Base-by-base conservation (phyloP, 305 asterid genomes). In the Fraxinus albicans region DNA sequence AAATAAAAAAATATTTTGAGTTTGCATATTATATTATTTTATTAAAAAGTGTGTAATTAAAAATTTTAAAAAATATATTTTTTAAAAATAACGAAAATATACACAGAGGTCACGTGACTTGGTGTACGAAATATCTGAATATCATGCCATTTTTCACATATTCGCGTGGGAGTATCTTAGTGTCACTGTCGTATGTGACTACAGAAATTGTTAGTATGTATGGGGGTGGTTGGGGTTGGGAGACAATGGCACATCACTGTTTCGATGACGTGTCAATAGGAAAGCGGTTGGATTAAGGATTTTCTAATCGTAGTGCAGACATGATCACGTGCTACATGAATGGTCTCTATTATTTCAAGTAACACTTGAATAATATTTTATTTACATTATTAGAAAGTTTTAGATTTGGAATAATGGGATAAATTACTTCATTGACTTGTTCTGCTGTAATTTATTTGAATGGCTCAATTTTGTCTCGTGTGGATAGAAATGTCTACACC, bases 251-350 rank as follows among this genome's bases (percentile, higher is more conserved):
- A 35, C 36, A 38, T 63, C 83, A 76, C 58, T 29, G 58, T 33
- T 40, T n/a, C 2, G 67, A 0, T 77, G 82, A 79, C 77, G 90
- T 84, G 91, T 86, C 78, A 0, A 13, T 7, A 19, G 72, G 17
- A 55, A 55, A 25, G 76, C 9, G 86, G 91, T 79, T 1, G 1
- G 67, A 81, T 86, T 76, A 8, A 10, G 3, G 63, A 72, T 79
- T 74, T 80, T 79, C 82, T 34, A n/a, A 38, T 44, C 69, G 40
- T 25, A 79, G 63, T 74, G 81, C 78, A 47, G 55, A 83, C 91
- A 84, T 35, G 34, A 31, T 86, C 93, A 90, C 90, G 91, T 90
- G 93, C 76, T 40, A 77, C 5, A 76, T 85, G 87, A 79, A 79
- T 81, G 88, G 84, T 53, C 23, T 13, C 58, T 47, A 15, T 15